Percentiles rank a stretch among this genome's conserved stretches.
phyloP scores from a whole-genome alignment of 768 basidiomycete species.

The Hypholoma sublateritium region DNA sequence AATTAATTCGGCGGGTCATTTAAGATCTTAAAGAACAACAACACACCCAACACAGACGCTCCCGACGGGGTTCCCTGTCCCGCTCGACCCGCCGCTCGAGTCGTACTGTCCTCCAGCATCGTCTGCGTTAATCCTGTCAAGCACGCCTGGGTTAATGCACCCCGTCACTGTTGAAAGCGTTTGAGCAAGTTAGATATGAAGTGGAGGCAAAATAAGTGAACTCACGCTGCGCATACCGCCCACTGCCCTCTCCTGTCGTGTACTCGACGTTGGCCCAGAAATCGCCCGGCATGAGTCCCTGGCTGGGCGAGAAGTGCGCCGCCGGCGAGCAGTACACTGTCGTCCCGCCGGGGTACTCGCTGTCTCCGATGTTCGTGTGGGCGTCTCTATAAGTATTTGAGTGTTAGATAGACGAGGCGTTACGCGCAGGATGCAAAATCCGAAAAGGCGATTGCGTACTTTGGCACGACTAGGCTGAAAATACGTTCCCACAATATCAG shows the following conservation, averaged over 20 bases:
- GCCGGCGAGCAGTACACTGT: slow-evolving; percentile 52
- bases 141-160: slow-evolving; percentile 45
- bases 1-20: not conserved
- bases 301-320: slow-evolving; percentile 36
- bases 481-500: not conserved
- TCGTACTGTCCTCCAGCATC: slow-evolving; percentile 61
- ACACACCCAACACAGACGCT: slow-evolving; percentile 52
- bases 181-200: not conserved
- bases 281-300: slow-evolving; percentile 43
- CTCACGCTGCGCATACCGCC: slow-evolving; percentile 46
- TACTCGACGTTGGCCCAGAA: slow-evolving; percentile 55
- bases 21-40: not conserved
- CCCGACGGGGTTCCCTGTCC: slow-evolving; percentile 50
- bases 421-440: not conserved
- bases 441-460: slow-evolving; percentile 21
- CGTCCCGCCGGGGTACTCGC: slow-evolving; percentile 55
- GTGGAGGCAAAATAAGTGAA: not conserved
- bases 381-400: slow-evolving; percentile 28
- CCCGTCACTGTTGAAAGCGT: slow-evolving; percentile 45
- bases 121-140: slow-evolving; percentile 43
- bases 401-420: slow-evolving; percentile 8
- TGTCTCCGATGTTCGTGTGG: slow-evolving; percentile 56
- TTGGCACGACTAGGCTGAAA: slow-evolving; percentile 45
- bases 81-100: slow-evolving; percentile 51
- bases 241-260: slow-evolving; percentile 40